These are phyloP conservation scores for Hebeloma cylindrosporum DNA, from an alignment of 768 basidiomycete species.

Conservation along the genomic window DNA sequence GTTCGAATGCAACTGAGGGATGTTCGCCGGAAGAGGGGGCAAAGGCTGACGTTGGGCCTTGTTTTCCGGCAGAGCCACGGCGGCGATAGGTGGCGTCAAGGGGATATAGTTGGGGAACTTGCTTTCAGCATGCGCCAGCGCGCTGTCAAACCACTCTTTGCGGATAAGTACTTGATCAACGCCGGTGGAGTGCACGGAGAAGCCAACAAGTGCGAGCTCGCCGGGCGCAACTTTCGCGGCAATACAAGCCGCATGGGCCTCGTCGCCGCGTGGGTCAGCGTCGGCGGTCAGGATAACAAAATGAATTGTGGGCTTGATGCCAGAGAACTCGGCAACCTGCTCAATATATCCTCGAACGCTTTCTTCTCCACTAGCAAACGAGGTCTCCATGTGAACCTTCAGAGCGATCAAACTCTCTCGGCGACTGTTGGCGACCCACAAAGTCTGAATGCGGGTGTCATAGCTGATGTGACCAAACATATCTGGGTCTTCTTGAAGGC, in stretches of 20 bases:
- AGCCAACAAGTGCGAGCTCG: slow-evolving; percentile 79
- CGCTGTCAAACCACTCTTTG: slow-evolving; percentile 82
- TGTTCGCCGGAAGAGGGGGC: slow-evolving; percentile 22
- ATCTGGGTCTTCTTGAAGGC: slow-evolving; percentile 66
- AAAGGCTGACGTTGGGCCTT: slow-evolving; percentile 27
- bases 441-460: slow-evolving; percentile 79
- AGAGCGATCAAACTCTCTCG: slow-evolving; percentile 83
- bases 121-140: slow-evolving; percentile 50
- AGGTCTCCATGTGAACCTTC: slow-evolving; percentile 68
- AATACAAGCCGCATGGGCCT: slow-evolving; percentile 80
- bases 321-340: slow-evolving; percentile 79
- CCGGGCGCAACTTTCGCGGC: slow-evolving; percentile 77
- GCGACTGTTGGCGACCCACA: slow-evolving; percentile 86
- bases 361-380: slow-evolving; percentile 61
- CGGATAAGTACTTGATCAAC: slow-evolving; percentile 87
- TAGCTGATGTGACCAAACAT: slow-evolving; percentile 91
- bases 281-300: slow-evolving; percentile 87
- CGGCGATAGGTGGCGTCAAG: slow-evolving; percentile 28
- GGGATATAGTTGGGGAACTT: slow-evolving; percentile 59
- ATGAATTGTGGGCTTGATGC: slow-evolving; percentile 84
- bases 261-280: slow-evolving; percentile 78
- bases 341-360: slow-evolving; percentile 67
- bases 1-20: slow-evolving; percentile 19
- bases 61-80: slow-evolving; percentile 18
- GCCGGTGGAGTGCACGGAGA: slow-evolving; percentile 87